These are phyloP conservation scores for Arachis monticola DNA, from an alignment of 331 rosid genomes.

Conservation along the genomic window DNA sequence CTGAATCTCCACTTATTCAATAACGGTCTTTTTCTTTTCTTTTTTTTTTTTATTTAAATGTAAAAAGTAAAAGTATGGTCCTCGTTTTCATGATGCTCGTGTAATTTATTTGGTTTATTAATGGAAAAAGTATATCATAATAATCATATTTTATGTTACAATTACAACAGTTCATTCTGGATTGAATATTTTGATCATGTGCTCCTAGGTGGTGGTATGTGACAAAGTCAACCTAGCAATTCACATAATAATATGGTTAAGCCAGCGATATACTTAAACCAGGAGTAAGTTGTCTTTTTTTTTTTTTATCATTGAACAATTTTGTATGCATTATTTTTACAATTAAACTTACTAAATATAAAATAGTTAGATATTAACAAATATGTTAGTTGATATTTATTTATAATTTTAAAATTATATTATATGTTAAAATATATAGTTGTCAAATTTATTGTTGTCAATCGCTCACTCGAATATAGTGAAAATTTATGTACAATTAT, in stretches of 20 bases:
- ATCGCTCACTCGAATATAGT: too few relatives aligned
- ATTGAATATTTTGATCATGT: not conserved
- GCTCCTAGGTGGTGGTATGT: constrained; percentile 9
- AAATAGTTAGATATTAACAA: too few relatives aligned
- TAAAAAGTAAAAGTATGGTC: constrained; percentile 9
- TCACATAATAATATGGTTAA: not conserved
- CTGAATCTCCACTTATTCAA: constrained; percentile 29
- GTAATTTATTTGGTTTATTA: not conserved
- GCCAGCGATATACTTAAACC: constrained; percentile 7
- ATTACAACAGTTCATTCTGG: constrained; percentile 14
- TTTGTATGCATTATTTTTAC: too few relatives aligned
- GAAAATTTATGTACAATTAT: too few relatives aligned
- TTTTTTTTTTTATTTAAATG: too few relatives aligned
- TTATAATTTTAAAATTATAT: too few relatives aligned
- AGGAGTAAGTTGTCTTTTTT: too few relatives aligned
- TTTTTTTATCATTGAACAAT: too few relatives aligned
- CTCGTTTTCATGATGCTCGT: not conserved
- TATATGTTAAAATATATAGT: too few relatives aligned
- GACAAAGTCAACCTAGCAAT: not conserved
- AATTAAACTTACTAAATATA: too few relatives aligned
- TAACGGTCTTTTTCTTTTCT: not conserved
- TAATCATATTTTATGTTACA: not conserved
- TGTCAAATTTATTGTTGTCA: too few relatives aligned
- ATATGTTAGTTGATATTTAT: too few relatives aligned
- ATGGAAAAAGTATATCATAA: not conserved